Percentiles rank a stretch among this genome's conserved stretches.
phyloP scores from a whole-genome alignment of 257 asterid species.

The Rauvolfia tetraphylla region DNA sequence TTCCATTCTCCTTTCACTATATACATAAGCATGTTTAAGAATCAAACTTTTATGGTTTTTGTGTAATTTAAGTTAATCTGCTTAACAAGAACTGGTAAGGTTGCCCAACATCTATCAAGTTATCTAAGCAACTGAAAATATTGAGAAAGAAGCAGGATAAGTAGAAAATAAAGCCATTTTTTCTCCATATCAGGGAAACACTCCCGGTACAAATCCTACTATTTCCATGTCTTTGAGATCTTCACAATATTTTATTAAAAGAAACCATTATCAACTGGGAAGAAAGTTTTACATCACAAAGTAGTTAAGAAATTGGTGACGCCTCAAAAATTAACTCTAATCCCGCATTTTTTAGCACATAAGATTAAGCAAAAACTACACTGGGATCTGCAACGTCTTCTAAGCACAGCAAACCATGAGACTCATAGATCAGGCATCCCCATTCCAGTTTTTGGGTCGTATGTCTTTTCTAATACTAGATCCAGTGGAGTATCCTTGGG shows the following conservation, averaged over 20 bases:
- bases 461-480: slow-evolving; percentile 67
- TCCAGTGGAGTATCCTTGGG: slow-evolving; percentile 90
- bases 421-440: slow-evolving; percentile 86
- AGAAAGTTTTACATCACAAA: not conserved
- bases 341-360: not conserved
- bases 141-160: too few relatives aligned
- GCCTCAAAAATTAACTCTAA: not conserved
- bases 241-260: not conserved
- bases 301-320: not conserved
- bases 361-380: not conserved
- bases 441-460: slow-evolving; percentile 71
- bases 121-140: too few relatives aligned
- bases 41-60: too few relatives aligned
- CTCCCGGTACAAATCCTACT: too few relatives aligned
- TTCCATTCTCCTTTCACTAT: too few relatives aligned
- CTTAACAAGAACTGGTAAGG: too few relatives aligned
- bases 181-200: too few relatives aligned
- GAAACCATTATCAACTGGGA: not conserved
- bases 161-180: too few relatives aligned
- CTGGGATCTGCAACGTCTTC: not conserved
- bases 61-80: too few relatives aligned
- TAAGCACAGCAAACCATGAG: not conserved
- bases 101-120: too few relatives aligned
- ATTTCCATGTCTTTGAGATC: not conserved
- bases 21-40: too few relatives aligned